phyloP scores from a whole-genome alignment of 2,329 filamentous ascomycete genomes.

The Cryphonectria parasitica region DNA sequence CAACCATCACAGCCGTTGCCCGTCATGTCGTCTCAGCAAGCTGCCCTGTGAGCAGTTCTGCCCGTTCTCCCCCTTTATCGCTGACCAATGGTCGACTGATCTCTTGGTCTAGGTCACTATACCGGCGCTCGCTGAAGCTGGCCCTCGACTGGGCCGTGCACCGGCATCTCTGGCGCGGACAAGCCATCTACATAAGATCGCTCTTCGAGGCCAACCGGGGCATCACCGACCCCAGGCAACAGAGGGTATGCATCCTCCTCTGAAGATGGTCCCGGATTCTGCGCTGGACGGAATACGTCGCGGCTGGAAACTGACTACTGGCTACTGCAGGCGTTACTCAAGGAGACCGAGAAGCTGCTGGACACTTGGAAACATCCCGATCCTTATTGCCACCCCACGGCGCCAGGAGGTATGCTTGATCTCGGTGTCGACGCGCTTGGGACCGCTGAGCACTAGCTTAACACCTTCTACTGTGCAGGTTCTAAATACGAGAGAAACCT shows the following conservation, averaged over 20 bases:
- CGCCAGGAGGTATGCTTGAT: constrained; percentile 80
- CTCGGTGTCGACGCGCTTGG: not conserved
- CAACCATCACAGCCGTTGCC: constrained; percentile 10
- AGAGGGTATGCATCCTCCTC: constrained; percentile 65
- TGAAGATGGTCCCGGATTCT: not conserved
- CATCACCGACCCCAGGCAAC: constrained; percentile 81
- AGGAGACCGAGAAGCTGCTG: constrained; percentile 85
- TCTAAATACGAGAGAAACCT: constrained; percentile 97
- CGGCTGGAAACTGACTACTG: constrained; percentile 21
- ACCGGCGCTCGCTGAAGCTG: constrained; percentile 90
- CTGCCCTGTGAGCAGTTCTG: constrained; percentile 53
- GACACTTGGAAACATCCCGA: constrained; percentile 98
- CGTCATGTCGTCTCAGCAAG: constrained; percentile 52
- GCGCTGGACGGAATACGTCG: constrained; percentile 23
- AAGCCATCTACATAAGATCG: constrained; percentile 92
- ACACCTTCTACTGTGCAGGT: constrained; percentile 53
- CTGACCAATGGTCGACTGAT: not conserved
- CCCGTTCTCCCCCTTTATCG: constrained; percentile 25
- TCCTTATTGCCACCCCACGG: constrained; percentile 85
- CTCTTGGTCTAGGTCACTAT: constrained; percentile 64
- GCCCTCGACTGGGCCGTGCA: constrained; percentile 95
- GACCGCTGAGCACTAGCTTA: constrained; percentile 12
- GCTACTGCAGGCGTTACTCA: constrained; percentile 69
- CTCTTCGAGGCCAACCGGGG: constrained; percentile 93
- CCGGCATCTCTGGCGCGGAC: constrained; percentile 89